phyloP scores from a whole-genome alignment of 208 protist genomes.

The Willaertia magna region DNA sequence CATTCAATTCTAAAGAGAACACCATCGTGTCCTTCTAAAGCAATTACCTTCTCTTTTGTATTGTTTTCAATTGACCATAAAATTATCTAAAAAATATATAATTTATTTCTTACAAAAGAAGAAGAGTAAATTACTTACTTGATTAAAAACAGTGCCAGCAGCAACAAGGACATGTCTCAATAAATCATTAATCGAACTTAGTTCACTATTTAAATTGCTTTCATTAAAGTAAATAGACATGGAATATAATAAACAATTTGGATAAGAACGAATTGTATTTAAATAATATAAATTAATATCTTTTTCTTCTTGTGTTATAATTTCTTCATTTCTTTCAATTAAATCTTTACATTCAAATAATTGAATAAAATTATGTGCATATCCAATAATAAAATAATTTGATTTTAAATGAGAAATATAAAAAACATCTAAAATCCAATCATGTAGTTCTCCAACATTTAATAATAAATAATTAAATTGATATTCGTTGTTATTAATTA shows the following conservation, averaged over 20 bases:
- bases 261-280: too few species aligned
- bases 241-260: slow-evolving; percentile 4
- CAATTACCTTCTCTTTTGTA: background rate
- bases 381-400: background rate
- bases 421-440: background rate
- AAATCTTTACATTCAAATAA: background rate
- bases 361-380: background rate
- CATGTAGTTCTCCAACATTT: background rate
- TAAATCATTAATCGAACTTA: background rate
- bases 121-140: too few species aligned
- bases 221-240: background rate
- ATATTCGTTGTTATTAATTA: background rate
- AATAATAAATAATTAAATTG: background rate
- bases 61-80: background rate
- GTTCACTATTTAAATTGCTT: too few species aligned
- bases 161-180: background rate
- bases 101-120: too few species aligned
- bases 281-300: background rate
- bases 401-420: background rate
- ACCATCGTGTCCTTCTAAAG: background rate
- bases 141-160: background rate
- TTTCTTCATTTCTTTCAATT: background rate
- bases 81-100: too few species aligned
- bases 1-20: background rate
- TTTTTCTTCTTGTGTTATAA: background rate